A percentile compares a stretch with the other conserved stretches of the same genome.
phyloP scores from a whole-genome alignment of 768 basidiomycete genomes.

The Gyrodon lividus region DNA sequence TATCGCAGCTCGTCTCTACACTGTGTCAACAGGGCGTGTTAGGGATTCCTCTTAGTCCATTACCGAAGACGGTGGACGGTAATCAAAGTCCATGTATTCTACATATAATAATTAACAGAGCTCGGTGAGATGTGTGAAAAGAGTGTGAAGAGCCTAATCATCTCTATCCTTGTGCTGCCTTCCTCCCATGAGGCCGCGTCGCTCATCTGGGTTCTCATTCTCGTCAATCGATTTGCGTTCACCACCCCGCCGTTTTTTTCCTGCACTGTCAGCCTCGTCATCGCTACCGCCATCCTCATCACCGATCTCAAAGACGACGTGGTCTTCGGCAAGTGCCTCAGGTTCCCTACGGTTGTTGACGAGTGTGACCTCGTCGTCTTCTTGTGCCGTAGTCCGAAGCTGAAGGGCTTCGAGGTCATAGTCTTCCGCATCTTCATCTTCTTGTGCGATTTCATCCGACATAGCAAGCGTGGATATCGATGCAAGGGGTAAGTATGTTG shows the following conservation, averaged over 20 bases:
- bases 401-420: conserved; percentile 83
- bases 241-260: conserved; percentile 48
- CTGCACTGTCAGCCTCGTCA: conserved; percentile 52
- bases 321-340: conserved; percentile 54
- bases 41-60: conserved; percentile 45
- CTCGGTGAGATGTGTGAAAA: conserved; percentile 5
- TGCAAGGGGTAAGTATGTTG: conserved; percentile 18
- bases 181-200: conserved; percentile 61
- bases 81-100: conserved; percentile 35
- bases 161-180: conserved; percentile 33
- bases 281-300: conserved; percentile 73
- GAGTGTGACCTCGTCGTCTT: conserved; percentile 69
- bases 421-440: conserved; percentile 91
- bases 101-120: conserved; percentile 26
- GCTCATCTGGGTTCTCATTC: conserved; percentile 52
- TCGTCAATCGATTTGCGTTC: conserved; percentile 46
- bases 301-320: conserved; percentile 88
- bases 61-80: conserved; percentile 1
- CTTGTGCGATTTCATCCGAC: conserved; percentile 95
- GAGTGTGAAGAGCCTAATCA: conserved; percentile 28
- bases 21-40: conserved; percentile 83
- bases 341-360: conserved; percentile 58
- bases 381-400: conserved; percentile 46
- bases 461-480: conserved; percentile 74
- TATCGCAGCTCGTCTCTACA: conserved; percentile 84